Evolutionary conservation across 306 rosid species (phyloP), one percentile per base, ranked within the genome.

Genomic region (Inga laurina): DNA sequence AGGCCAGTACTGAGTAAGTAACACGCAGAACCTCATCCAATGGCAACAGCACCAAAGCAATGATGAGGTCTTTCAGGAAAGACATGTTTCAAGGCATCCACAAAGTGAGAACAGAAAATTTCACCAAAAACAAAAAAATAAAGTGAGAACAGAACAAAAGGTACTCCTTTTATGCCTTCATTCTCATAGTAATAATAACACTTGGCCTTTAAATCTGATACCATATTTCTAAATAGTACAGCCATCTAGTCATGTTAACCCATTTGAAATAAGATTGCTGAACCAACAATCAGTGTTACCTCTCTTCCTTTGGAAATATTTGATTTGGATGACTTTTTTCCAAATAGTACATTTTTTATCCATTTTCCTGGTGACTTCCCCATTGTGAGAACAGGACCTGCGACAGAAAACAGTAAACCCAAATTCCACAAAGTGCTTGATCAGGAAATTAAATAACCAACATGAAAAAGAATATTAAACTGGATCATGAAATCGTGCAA

Each of bases 341-440:
- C 97, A 48, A 97, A 94, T 35, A 97, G 86, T 37, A 94, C 93
- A 41, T 90, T 85, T 88, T 92, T 94, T 87, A 97, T 94, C 99
- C 99, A 97, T 91, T 94, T 97, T 79, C 88, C 98, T 0, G 99
- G 99, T 62, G 99, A 97, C 84, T 94, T 97, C 32, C 97, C 98
- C 99, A 94, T 97, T 79, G 87, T 79, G 77, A 75, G 75, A 66
- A 79, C 79, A 80, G 83, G 71, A 83, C 75, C 94, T 85, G 90
- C 9, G 66, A 83, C 62, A 71, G 62, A 72, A 83, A 64, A 75
- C 78, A 85, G 62, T 16, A 76, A 72, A 37, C 57, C 54, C 61
- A 22, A 70, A 71, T 64, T 75, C 80, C 46, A 77, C 79, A 86
- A 51, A 34, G 78, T 67, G 4, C 48, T 72, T 52, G 46, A 80